These are phyloP conservation scores for Gypsophila paniculata DNA, from an alignment of 179 eudicot species.

Conservation along the genomic window DNA sequence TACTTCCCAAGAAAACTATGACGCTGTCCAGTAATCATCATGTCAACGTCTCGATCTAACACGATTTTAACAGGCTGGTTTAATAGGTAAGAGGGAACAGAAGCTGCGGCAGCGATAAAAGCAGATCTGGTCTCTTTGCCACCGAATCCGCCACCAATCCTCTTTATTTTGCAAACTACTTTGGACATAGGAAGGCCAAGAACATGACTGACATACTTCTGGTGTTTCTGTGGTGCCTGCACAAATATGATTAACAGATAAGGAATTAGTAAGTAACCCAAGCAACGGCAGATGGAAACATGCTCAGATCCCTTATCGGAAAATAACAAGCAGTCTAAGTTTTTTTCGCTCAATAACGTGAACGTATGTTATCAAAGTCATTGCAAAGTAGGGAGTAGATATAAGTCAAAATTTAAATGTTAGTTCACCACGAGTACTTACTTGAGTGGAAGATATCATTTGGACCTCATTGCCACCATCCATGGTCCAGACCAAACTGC, in stretches of 20 bases:
- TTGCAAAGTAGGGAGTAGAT: neutral
- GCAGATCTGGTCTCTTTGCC: slow-evolving; percentile 98
- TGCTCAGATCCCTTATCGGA: neutral
- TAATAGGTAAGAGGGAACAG: slow-evolving; percentile 78
- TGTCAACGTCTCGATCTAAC: slow-evolving; percentile 88
- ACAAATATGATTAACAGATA: slow-evolving; percentile 5
- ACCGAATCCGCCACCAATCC: slow-evolving; percentile 98
- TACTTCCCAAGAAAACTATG: slow-evolving; percentile 99
- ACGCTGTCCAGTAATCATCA: slow-evolving; percentile 95
- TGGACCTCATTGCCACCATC: slow-evolving; percentile 97
- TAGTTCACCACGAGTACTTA: slow-evolving; percentile 29
- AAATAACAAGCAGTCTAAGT: neutral
- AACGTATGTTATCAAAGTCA: neutral
- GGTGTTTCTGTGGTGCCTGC: slow-evolving; percentile 98
- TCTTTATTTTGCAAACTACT: slow-evolving; percentile 90
- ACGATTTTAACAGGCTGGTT: slow-evolving; percentile 79
- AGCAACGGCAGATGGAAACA: neutral
- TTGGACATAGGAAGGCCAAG: slow-evolving; percentile 99
- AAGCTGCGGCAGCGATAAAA: slow-evolving; percentile 77
- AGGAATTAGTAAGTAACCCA: neutral
- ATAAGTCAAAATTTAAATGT: neutral
- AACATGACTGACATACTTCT: slow-evolving; percentile 83
- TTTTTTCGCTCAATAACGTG: neutral
- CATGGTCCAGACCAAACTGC: slow-evolving; percentile 81
- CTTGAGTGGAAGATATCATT: slow-evolving; percentile 98